Conservation (phyloP, 768 basidiomycete species). For the Tylopilus sp. region DNA sequence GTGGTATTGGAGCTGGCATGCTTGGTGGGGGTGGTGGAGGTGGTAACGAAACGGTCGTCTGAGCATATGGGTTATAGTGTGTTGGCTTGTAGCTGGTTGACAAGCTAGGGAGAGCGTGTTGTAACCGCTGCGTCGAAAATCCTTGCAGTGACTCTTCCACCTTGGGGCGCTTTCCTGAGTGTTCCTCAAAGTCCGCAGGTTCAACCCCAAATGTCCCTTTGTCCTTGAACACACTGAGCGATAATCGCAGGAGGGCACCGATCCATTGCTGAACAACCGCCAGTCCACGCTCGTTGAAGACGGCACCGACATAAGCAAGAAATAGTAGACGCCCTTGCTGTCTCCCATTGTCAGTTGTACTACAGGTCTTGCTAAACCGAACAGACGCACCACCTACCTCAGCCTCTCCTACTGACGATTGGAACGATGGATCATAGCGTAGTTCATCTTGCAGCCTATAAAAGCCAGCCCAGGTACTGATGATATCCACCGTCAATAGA, state of each 20-base stretch:
- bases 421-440: conserved; percentile 31
- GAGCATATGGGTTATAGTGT: conserved; percentile 31
- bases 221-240: conserved; percentile 18
- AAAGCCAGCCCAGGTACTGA: conserved; percentile 36
- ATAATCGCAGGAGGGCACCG: conserved; percentile 34
- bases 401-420: conserved; percentile 23
- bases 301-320: conserved; percentile 64
- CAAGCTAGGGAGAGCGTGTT: conserved; percentile 16
- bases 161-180: conserved; percentile 29
- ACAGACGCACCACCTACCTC: conserved; percentile 36
- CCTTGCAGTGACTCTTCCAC: conserved; percentile 31
- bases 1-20: conserved; percentile 32
- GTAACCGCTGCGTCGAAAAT: conserved; percentile 27
- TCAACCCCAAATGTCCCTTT: conserved; percentile 13
- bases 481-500: conserved; percentile 31
- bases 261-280: conserved; percentile 56
- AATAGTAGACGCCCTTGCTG: conserved; percentile 60
- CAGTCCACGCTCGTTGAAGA: conserved; percentile 54
- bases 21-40: conserved; percentile 26
- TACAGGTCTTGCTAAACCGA: conserved; percentile 8
- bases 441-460: conserved; percentile 36
- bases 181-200: conserved; percentile 26
- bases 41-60: conserved; percentile 8
- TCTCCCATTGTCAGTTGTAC: conserved; percentile 17
- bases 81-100: conserved; percentile 19